Evolutionary conservation across 2,329 filamentous ascomycete genomes (phyloP), one percentile per base, ranked within the genome.

Genomic region (Pleoardoris graminearum): DNA sequence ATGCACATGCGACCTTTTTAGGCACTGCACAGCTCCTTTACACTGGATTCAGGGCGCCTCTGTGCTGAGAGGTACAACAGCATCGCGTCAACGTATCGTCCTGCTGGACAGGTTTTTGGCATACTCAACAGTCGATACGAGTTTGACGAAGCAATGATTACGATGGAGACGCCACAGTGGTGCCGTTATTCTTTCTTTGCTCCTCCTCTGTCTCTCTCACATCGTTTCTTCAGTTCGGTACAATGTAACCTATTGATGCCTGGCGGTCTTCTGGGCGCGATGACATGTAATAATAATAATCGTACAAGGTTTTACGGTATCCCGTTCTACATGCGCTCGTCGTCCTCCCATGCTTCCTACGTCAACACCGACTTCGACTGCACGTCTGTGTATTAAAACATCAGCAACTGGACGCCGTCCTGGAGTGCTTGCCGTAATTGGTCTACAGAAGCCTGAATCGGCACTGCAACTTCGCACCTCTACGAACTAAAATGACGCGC

Each of bases 1-100:
- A 59, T 59, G 38, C 59, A 59, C 39, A 66, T 65, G 49, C 62
- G 63, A 43, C 59, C 62, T n/a, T 71, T 60, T 48, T 72, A 59
- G 25, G 25, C 25, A 27, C 10, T 27, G 25, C 25, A 6, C 25
- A 27, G 25, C 25, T 5, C 5, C 25, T 5, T 10, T 5, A 27
- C 25, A n/a, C n/a, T n/a, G n/a, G n/a, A n/a, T n/a, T n/a, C n/a
- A n/a, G n/a, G n/a, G n/a, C n/a, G n/a, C n/a, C n/a, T n/a, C n/a
- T n/a, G n/a, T n/a, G n/a, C n/a, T n/a, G n/a, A n/a, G n/a, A n/a
- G n/a, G n/a, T n/a, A n/a, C n/a, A n/a, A n/a, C n/a, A n/a, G n/a
- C 21, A 39, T 25, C 7, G 17, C 14, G 39, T 25, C 19, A 12
- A n/a, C 14, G 17, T 51, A 32, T 43, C 25, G 44, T 50, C 48